These are phyloP conservation scores for Cutaneotrichosporon sp. DNA, from an alignment of 1,284 basidiomycete species.

Conservation along the genomic window DNA sequence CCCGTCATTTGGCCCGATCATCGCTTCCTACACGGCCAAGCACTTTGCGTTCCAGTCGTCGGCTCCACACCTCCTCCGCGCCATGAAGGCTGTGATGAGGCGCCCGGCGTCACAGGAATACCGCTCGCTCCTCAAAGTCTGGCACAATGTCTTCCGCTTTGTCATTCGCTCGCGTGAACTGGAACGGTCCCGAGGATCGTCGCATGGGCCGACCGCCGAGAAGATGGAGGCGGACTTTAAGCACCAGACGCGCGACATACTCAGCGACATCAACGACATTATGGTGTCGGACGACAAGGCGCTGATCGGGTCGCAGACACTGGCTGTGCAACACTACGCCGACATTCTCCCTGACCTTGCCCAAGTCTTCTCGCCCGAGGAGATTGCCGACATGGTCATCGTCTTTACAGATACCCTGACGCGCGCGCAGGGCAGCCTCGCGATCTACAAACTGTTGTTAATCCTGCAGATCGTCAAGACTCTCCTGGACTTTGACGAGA, in stretches of 20 bases:
- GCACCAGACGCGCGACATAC: conserved; percentile 67
- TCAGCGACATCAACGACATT: conserved; percentile 77
- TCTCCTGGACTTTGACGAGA: conserved; percentile 77
- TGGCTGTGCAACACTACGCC: conserved; percentile 88
- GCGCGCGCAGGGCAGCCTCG: conserved; percentile 72
- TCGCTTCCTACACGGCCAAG: conserved; percentile 86
- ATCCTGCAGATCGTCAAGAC: conserved; percentile 85
- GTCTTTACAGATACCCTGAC: conserved; percentile 78
- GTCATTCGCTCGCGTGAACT: conserved; percentile 81
- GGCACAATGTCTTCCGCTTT: conserved; percentile 91
- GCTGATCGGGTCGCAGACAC: conserved; percentile 90
- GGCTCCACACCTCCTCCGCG: conserved; percentile 72
- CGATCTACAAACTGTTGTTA: conserved; percentile 89
- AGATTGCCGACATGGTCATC: conserved; percentile 78
- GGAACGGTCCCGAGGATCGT: conserved; percentile 72
- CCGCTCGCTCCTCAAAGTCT: conserved; percentile 87
- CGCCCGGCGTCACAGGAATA: conserved; percentile 71
- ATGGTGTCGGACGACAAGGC: conserved; percentile 75
- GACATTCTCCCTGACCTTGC: conserved; percentile 82
- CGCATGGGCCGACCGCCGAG: conserved; percentile 74
- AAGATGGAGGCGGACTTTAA: conserved; percentile 83
- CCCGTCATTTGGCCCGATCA: conserved; percentile 86
- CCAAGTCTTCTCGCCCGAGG: conserved; percentile 70
- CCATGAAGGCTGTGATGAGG: conserved; percentile 75
- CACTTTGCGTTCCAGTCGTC: conserved; percentile 78